A percentile compares a stretch with the other conserved stretches of the same genome.
These are phyloP conservation scores for Aspergillus sp. DNA, from an alignment of 2,329 filamentous ascomycete genomes.

Conservation along the genomic window DNA sequence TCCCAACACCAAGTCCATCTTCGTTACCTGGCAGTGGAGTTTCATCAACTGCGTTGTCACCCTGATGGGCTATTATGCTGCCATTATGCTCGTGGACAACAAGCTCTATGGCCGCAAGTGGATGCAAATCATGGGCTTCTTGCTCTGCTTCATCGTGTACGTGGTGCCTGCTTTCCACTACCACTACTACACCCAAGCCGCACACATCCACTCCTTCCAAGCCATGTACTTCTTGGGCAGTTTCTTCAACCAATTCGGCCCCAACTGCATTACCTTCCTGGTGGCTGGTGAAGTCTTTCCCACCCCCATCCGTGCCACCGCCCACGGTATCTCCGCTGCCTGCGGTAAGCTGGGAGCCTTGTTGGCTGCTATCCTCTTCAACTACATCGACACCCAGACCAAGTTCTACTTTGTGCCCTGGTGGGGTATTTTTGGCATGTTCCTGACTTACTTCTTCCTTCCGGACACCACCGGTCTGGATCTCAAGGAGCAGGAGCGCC, in stretches of 20 bases:
- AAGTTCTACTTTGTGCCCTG: slow-evolving; percentile 10
- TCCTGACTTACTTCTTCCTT: slow-evolving; percentile 2
- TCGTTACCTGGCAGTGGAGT: slow-evolving; percentile 5
- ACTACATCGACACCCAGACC: slow-evolving; percentile 10
- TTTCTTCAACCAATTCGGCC: slow-evolving; percentile 53
- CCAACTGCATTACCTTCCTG: slow-evolving; percentile 93
- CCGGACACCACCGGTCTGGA: slow-evolving; percentile 8
- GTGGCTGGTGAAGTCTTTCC: slow-evolving; percentile 93
- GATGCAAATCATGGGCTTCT: slow-evolving; percentile 8
- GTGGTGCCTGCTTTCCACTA: slow-evolving; percentile 7
- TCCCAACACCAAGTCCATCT: slow-evolving; percentile 2
- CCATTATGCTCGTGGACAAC: slow-evolving; percentile 4
- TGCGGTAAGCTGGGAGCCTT: slow-evolving; percentile 85
- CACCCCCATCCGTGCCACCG: slow-evolving; percentile 85
- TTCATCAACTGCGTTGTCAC: slow-evolving; percentile 7
- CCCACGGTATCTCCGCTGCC: slow-evolving; percentile 92
- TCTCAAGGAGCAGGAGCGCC: slow-evolving; percentile 8
- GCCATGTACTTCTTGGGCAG: slow-evolving; percentile 9
- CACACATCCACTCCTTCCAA: slow-evolving; percentile 7
- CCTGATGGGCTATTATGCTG: background rate
- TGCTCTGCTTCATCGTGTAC: slow-evolving; percentile 8
- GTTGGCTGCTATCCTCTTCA: slow-evolving; percentile 53
- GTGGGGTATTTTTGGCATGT: slow-evolving; percentile 1
- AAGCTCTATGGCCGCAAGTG: slow-evolving; percentile 10
- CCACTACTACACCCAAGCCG: slow-evolving; percentile 7